Base-by-base conservation (phyloP, 1,139 yeast genomes). In the Diutina scorzettiae region DNA sequence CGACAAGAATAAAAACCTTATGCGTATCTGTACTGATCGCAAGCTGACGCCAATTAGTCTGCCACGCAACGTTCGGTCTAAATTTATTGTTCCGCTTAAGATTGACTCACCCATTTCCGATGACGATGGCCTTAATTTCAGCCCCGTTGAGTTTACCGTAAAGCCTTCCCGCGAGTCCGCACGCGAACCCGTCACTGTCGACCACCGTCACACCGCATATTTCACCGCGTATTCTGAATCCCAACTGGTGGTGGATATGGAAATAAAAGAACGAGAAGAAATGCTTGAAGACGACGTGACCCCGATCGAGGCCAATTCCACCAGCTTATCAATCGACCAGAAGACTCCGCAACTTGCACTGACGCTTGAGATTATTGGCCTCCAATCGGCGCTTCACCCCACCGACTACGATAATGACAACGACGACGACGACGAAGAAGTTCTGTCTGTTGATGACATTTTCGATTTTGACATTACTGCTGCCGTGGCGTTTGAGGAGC, bases 401-500 rank as follows among this genome's bases (percentile, higher is more conserved):
- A 12, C 8, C 12, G 30, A 27, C 12, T 24, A 32, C 4, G 37
- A 32, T 5, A 25, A 32, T 4, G 37, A 32, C n/a, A 25, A 32
- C n/a, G 37, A 32, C 4, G 37, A 32, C 4, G 37, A 32, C 5
- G 37, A 32, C n/a, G 37, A 32, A 14, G 37, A 32, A 8, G 37
- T 32, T 25, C 37, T 23, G 39, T 16, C 23, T n/a, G 28, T 23
- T 4, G 39, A 34, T 23, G 39, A 34, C 28, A 23, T 34, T 2
- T 34, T 34, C 19, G 39, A 34, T 17, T 34, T 34, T 23, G 39
- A 34, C 20, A 9, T 23, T 28, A 21, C 39, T 28, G 39, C 28
- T 16, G 37, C 37, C 24, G 16, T 32, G 25, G 37, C 37, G 16
- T 32, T 32, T 20, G 37, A 32, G 39, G 39, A 34, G 39, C 39